A percentile compares a stretch with the other conserved stretches of the same genome.
Conservation (phyloP, 768 basidiomycete genomes). For the Tulasnella sp. region DNA sequence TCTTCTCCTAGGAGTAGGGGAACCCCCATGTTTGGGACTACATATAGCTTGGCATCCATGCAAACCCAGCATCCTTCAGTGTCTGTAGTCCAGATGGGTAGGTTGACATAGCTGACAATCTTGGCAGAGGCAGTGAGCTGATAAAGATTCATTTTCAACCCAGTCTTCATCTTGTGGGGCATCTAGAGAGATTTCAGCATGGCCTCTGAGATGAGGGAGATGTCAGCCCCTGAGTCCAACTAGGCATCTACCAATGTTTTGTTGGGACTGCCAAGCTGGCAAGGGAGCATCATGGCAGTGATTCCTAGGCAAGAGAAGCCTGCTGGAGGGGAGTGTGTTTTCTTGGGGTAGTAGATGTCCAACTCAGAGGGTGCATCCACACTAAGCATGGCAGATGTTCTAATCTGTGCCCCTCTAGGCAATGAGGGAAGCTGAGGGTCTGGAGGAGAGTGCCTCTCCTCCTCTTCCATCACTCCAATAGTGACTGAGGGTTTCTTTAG, state of each 20-base stretch:
- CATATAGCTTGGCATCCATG: not conserved
- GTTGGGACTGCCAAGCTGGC: too few species aligned
- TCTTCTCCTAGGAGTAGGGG: slow-evolving; percentile 23
- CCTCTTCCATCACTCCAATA: too few species aligned
- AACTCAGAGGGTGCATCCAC: too few species aligned
- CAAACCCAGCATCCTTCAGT: not conserved
- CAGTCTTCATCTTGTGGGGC: slow-evolving; percentile 21
- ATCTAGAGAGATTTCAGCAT: slow-evolving; percentile 3
- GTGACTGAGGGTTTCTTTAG: too few species aligned
- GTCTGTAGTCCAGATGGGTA: not conserved
- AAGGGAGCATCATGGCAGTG: too few species aligned
- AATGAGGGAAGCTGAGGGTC: too few species aligned
- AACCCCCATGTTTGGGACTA: slow-evolving; percentile 22
- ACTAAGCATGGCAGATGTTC: too few species aligned
- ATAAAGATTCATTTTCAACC: slow-evolving; percentile 27
- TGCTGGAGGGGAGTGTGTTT: too few species aligned
- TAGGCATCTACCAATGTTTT: slow-evolving; percentile 17
- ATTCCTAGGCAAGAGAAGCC: too few species aligned
- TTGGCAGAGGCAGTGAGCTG: slow-evolving; percentile 28
- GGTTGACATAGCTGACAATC: slow-evolving; percentile 23
- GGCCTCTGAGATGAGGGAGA: slow-evolving; percentile 21
- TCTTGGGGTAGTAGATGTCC: too few species aligned
- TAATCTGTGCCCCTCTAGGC: too few species aligned
- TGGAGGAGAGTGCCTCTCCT: too few species aligned
- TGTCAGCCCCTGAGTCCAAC: slow-evolving; percentile 31